These are phyloP conservation scores for Parachaetomium inaequale DNA, from an alignment of 495 filamentous ascomycete genomes.

Conservation along the genomic window DNA sequence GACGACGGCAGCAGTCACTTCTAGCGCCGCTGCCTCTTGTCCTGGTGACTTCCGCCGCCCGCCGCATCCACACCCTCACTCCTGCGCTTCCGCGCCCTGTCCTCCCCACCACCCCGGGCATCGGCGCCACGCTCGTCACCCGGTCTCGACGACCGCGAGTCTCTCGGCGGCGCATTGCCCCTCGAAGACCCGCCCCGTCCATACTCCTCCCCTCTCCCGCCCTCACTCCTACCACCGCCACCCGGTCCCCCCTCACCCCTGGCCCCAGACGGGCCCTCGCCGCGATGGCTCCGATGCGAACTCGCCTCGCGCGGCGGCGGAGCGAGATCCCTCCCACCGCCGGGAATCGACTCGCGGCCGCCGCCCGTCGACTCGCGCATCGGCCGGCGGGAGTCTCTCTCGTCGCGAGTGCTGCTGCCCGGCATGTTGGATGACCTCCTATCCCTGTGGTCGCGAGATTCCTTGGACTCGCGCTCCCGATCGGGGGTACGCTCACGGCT, in stretches of 20 bases:
- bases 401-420: constrained; percentile 14
- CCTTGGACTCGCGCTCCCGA: constrained; percentile 18
- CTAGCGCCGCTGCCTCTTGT: constrained; percentile 33
- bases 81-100: constrained; percentile 33
- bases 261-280: constrained; percentile 17
- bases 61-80: constrained; percentile 27
- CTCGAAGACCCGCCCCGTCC: constrained; percentile 25
- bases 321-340: constrained; percentile 26
- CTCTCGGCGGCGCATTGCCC: constrained; percentile 23
- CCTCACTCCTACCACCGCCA: constrained; percentile 12
- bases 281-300: constrained; percentile 24
- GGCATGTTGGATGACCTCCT: constrained; percentile 24
- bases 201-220: constrained; percentile 20
- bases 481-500: constrained; percentile 26
- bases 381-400: constrained; percentile 28
- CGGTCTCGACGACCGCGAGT: constrained; percentile 26
- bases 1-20: neutral
- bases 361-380: constrained; percentile 24
- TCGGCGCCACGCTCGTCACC: constrained; percentile 25
- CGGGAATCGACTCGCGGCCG: constrained; percentile 20
- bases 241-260: constrained; percentile 13
- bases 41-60: constrained; percentile 22
- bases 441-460: constrained; percentile 14
- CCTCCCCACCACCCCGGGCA: constrained; percentile 22
- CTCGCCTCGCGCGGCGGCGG: constrained; percentile 32